Base-by-base conservation (phyloP, 225 moss, liverwort and hornwort species). In the Marchantia polymorpha region DNA sequence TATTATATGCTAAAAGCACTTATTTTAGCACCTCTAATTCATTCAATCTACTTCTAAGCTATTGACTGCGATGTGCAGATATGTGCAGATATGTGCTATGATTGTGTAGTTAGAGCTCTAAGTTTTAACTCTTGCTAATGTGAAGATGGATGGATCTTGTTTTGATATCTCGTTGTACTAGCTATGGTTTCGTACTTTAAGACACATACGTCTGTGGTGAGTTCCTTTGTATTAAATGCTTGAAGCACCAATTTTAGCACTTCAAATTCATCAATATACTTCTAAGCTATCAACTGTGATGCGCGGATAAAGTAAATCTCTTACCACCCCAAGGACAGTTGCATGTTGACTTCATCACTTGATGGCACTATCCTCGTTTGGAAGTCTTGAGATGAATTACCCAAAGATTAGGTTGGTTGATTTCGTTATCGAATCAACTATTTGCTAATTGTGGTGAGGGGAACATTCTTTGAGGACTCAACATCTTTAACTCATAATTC, bases 111-210 rank as follows among this genome's bases (percentile, higher is more conserved):
- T n/a, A n/a, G n/a, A n/a, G n/a, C n/a, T n/a, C n/a, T n/a, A n/a
- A n/a, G n/a, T n/a, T n/a, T n/a, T n/a, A n/a, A n/a, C n/a, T n/a
- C n/a, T n/a, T n/a, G n/a, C n/a, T n/a, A n/a, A 70, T 99, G 95
- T 68, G 97, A 99, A 89, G 97, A 99, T 82, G 97, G 97, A 15
- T 83, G 83, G 39, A 81, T 99, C 6, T 91, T 84, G 77, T 92
- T 88, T 79, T 99, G 97, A 95, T 94, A 99, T 79, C 94, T 99
- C 72, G 97, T 99, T 78, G 97, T 95, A 83, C 95, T 93, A 30
- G 86, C 89, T 25, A 78, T 87, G 59, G 78, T 88, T 22, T 78
- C 86, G 46, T 90, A 90, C 50, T 92, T 92, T 72, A 91, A 91
- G 79, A 91, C 92, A 23, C 94, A 94, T 87, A 31, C 84, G 70